Base-by-base conservation (phyloP, 1,284 basidiomycete genomes). In the Apiotrichum veenhuisii region DNA sequence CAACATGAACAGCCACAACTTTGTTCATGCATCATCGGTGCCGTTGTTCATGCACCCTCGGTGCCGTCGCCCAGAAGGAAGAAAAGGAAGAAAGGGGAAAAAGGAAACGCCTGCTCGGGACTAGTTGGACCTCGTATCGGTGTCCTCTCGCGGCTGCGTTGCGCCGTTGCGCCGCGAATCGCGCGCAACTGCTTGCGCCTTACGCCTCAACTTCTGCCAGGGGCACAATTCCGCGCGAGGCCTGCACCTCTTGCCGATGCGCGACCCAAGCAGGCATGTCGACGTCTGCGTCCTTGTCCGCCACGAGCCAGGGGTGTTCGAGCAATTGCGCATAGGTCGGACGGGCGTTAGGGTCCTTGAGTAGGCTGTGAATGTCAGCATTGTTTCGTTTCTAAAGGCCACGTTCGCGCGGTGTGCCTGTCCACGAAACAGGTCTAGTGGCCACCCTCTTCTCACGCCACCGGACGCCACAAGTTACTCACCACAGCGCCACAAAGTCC, bases 271-370 rank as follows among this genome's bases (percentile, higher is more conserved):
- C 82, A 20, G 80, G 80, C 89, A 93, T 91, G 72, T 94, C 87
- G 5, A 92, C 88, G 0, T 84, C 77, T 7, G 84, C 79, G 18
- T 78, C 76, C 10, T 73, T 76, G 62, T 85, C 84, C 40, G 79
- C 78, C 15, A 77, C 69, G 44, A 91, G 78, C 80, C 87, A 91
- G 0, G 85, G 84, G 68, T 96, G 91, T 54, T 83, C 80, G 58
- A 97, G 79, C 55, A 98, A 78, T 67, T 94, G 84, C 22, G 84
- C 83, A 73, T 98, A 98, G 1, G 85, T 91, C 15, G 92, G 89
- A 50, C 95, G 80, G 48, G 81, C 80, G 48, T 85, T 82, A 0
- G 92, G 88, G 56, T 86, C 82, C 78, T 94, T 94, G 64, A 83
- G 80, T 60, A 96, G 77, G 71, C 91, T 89, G 56, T 67, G 2